These are phyloP conservation scores for Trichoderma koningii DNA, from an alignment of 2,329 filamentous ascomycete genomes.

Conservation along the genomic window DNA sequence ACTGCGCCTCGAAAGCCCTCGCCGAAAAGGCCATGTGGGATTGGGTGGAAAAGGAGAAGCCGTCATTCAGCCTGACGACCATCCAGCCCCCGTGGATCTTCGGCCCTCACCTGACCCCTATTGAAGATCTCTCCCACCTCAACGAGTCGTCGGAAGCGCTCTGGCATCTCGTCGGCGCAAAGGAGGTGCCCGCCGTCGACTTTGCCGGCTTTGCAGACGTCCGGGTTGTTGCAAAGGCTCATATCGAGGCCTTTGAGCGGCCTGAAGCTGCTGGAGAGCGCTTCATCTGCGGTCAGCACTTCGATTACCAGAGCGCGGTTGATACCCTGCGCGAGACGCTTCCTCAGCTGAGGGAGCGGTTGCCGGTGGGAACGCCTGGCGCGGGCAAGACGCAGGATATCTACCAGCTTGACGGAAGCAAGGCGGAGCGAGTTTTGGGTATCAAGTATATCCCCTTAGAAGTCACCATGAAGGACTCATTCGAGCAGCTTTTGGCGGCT, in stretches of 20 bases:
- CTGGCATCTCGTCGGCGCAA: constrained; percentile 29
- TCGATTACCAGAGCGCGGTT: constrained; percentile 59
- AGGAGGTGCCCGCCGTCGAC: constrained; percentile 30
- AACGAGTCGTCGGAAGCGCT: constrained; percentile 30
- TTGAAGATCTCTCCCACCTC: constrained; percentile 28
- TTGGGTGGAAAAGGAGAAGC: constrained; percentile 34
- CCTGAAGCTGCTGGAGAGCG: constrained; percentile 60
- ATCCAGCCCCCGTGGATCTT: constrained; percentile 65
- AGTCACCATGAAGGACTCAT: constrained; percentile 25
- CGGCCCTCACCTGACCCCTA: constrained; percentile 52
- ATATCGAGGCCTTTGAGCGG: constrained; percentile 59
- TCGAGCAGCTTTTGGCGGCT: constrained; percentile 11
- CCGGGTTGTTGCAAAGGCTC: constrained; percentile 60
- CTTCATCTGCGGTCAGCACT: constrained; percentile 64
- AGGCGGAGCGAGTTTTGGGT: constrained; percentile 50
- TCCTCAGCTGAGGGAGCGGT: constrained; percentile 44
- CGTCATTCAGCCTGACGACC: constrained; percentile 61
- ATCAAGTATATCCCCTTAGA: constrained; percentile 57
- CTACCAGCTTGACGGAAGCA: constrained; percentile 48
- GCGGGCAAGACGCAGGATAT: constrained; percentile 38
- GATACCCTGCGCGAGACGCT: constrained; percentile 58
- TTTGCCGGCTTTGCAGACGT: constrained; percentile 55
- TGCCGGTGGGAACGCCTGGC: constrained; percentile 30
- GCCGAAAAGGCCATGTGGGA: constrained; percentile 69
- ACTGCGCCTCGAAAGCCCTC: constrained; percentile 49